Base-by-base conservation (phyloP, 805 yeast genomes). In the Kuraishia cidri region DNA sequence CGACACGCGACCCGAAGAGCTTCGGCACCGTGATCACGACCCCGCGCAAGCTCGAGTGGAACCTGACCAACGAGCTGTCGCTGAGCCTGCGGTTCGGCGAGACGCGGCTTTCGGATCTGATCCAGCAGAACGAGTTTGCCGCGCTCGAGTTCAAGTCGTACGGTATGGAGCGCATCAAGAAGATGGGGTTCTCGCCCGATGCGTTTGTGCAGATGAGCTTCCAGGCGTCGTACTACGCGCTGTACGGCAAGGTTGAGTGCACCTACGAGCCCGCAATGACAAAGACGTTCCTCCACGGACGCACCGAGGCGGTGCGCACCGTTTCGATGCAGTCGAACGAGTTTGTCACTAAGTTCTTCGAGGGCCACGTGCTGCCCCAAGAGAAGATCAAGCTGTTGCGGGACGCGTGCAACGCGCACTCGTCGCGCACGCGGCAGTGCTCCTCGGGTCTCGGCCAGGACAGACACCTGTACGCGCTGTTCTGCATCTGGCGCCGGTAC, bases 181-280 rank as follows among this genome's bases (percentile, higher is more conserved):
- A 73, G 37, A 79, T 85, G 75, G 88, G 86, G 40, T 79, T 78
- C 53, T 82, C 94, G 2, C 97, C 97, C 0, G 97, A 87, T 64
- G 97, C 97, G 0, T 87, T 82, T 58, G 79, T 82, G 24, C 97
- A 87, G 54, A 85, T 87, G 90, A 80, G 87, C 16, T 85, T 86
- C 64, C 96, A 87, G 56, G 84, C 92, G 6, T 86, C 95, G 4
- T 87, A 86, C 55, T 87, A 84, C 50, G 94, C 95, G 0, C 66
- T 87, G 24, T 87, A 87, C 51, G 96, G 97, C 31, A 83, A 82
- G 50, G 90, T 86, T 25, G 97, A 86, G 55, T 83, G 94, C 42
- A 85, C 95, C 5, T 87, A 87, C 53, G 97, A 87, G 58, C 97
- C 97, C 2, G 95, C 95, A 6, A 87, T 87, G 97, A 88, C 96